phyloP scores from a whole-genome alignment of 192 early-diverging fungal genomes.

The Nowakowskiella sp. region DNA sequence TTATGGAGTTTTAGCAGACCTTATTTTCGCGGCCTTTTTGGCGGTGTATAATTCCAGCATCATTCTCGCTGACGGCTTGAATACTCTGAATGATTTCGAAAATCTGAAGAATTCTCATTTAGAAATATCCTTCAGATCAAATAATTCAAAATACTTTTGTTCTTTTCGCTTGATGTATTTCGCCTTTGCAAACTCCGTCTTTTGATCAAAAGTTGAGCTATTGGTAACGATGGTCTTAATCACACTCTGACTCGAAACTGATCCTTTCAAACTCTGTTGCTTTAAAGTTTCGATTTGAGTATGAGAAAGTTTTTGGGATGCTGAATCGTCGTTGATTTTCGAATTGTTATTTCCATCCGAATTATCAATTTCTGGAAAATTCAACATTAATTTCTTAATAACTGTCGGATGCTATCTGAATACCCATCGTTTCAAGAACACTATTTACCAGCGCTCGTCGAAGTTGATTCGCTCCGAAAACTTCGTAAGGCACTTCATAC shows the following conservation, averaged over 20 bases:
- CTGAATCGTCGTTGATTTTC: slow-evolving; percentile 64
- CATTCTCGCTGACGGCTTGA: slow-evolving; percentile 67
- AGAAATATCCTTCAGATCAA: too few relatives aligned
- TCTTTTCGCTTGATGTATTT: slow-evolving; percentile 84
- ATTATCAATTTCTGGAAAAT: slow-evolving; percentile 33
- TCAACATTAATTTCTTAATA: slow-evolving; percentile 1
- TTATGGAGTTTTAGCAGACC: too few relatives aligned
- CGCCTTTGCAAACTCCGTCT: slow-evolving; percentile 83
- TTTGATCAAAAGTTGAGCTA: slow-evolving; percentile 71
- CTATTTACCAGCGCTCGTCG: slow-evolving; percentile 2
- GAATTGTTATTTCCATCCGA: slow-evolving; percentile 76
- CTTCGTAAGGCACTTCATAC: slow-evolving; percentile 79
- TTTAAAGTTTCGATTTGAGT: slow-evolving; percentile 82
- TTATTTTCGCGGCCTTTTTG: slow-evolving; percentile 73
- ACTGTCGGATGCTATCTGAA: slow-evolving; percentile 8
- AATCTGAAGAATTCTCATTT: too few relatives aligned
- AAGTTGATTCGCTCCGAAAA: slow-evolving; percentile 42
- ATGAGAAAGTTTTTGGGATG: slow-evolving; percentile 70
- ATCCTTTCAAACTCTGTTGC: slow-evolving; percentile 56
- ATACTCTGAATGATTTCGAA: slow-evolving; percentile 68
- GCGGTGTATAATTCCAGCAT: slow-evolving; percentile 70
- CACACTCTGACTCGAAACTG: slow-evolving; percentile 55
- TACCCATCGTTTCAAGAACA: slow-evolving; percentile 17
- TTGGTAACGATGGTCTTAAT: slow-evolving; percentile 70
- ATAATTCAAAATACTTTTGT: too few relatives aligned